Evolutionary conservation across 495 filamentous ascomycete genomes (phyloP).

Genomic region (Neurospora sp.): DNA sequence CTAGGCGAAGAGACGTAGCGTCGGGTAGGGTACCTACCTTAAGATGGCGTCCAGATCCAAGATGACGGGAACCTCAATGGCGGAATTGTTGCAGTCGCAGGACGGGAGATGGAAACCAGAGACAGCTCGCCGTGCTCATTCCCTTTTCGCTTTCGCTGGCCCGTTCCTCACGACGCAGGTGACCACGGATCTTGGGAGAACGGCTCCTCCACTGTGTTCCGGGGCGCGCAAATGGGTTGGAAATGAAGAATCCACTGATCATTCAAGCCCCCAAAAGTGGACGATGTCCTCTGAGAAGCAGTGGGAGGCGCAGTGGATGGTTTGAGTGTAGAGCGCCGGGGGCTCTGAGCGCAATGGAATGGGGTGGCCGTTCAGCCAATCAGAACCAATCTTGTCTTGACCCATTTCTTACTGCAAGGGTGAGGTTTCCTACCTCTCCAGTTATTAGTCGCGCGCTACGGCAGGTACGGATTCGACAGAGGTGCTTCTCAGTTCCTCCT

Average conservation of each 20-base stretch:
- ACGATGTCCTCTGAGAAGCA: background rate
- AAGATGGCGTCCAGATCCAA: background rate
- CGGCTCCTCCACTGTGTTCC: background rate
- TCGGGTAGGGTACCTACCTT: background rate
- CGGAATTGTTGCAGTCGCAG: background rate
- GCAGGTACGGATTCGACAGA: conserved; percentile 15
- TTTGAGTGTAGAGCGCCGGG: background rate
- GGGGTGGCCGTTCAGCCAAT: background rate
- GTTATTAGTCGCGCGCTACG: conserved; percentile 24
- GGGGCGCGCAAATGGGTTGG: background rate
- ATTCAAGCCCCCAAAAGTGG: background rate
- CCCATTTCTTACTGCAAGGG: background rate
- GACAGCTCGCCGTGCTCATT: background rate
- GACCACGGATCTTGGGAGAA: background rate
- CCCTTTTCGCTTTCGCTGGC: background rate
- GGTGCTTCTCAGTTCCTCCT: background rate
- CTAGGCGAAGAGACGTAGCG: background rate
- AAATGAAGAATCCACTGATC: background rate
- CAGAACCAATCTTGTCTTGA: background rate
- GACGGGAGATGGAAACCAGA: background rate
- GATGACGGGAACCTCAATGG: background rate
- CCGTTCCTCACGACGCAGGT: background rate
- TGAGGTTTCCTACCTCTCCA: background rate
- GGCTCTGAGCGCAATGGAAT: background rate
- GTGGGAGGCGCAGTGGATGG: background rate